Percentiles rank a stretch among this genome's conserved stretches.
Conservation (phyloP, 768 basidiomycete species). For the Sporobolomyces pararoseus region DNA sequence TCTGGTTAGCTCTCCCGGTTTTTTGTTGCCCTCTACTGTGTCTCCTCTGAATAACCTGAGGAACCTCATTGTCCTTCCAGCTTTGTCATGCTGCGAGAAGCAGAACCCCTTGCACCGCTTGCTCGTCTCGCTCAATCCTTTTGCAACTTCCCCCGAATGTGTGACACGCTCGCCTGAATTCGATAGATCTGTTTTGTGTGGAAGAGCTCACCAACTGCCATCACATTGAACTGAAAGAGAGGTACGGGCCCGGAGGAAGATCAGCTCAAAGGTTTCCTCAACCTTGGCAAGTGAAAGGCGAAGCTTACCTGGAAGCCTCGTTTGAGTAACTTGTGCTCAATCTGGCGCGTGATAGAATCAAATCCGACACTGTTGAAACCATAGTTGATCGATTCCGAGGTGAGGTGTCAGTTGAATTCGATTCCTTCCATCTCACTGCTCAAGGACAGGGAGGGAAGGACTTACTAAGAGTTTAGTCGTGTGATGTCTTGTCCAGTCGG, state of each 20-base stretch:
- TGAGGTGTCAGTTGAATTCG: not conserved
- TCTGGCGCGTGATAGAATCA: conserved; percentile 90
- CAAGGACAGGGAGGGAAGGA: not conserved
- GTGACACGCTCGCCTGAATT: no score
- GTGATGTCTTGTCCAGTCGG: conserved; percentile 9
- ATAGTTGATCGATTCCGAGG: no score
- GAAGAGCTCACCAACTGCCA: conserved; percentile 71
- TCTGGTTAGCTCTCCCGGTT: no score
- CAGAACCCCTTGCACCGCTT: no score
- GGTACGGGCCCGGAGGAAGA: not conserved
- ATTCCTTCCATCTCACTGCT: not conserved
- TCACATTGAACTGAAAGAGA: conserved; percentile 77
- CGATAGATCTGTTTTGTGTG: not conserved
- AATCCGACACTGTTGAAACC: conserved; percentile 69
- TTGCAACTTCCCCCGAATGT: no score
- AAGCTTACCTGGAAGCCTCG: conserved; percentile 68
- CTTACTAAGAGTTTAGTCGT: conserved; percentile 32
- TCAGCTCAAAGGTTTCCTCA: not conserved
- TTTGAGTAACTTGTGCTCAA: conserved; percentile 98
- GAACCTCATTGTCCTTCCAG: no score
- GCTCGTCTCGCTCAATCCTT: no score
- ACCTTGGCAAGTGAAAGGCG: not conserved
- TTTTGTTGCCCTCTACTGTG: no score
- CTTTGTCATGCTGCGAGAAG: no score
- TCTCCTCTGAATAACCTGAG: no score